These are phyloP conservation scores for Copromyces sp. DNA, from an alignment of 495 filamentous ascomycete genomes.

Conservation along the genomic window DNA sequence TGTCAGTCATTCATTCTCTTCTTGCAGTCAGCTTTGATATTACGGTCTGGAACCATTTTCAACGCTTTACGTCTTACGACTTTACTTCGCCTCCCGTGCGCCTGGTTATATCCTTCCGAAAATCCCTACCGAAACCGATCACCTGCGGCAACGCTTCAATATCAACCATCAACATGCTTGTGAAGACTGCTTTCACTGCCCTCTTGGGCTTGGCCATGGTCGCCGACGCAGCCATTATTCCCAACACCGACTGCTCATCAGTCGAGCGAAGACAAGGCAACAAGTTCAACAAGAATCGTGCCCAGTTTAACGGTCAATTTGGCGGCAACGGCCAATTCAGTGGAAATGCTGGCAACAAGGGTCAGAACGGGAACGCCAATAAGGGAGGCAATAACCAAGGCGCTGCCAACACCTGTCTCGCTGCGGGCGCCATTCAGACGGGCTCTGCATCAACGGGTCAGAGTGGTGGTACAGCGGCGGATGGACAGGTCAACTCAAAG, in stretches of 20 bases:
- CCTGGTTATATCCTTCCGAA: conserved; percentile 7
- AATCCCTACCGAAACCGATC: background rate
- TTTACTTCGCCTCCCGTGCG: conserved; percentile 8
- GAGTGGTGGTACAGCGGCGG: conserved; percentile 18
- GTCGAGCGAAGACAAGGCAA: conserved; percentile 11
- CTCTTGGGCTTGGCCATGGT: conserved; percentile 31
- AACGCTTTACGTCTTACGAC: conserved; percentile 12
- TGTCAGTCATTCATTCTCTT: conserved; percentile 35
- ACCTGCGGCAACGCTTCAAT: background rate
- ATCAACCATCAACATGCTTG: conserved; percentile 31
- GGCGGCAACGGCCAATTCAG: conserved; percentile 9
- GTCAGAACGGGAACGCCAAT: conserved; percentile 14
- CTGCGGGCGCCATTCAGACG: conserved; percentile 39
- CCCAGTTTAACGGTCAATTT: conserved; percentile 6
- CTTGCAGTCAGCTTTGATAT: conserved; percentile 22
- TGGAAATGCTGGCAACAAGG: conserved; percentile 7
- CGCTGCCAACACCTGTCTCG: conserved; percentile 24
- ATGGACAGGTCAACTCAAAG: conserved; percentile 44
- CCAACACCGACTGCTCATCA: conserved; percentile 19
- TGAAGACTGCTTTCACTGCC: conserved; percentile 34
- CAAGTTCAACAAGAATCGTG: conserved; percentile 7
- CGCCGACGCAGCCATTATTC: conserved; percentile 30
- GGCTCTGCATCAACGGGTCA: conserved; percentile 33
- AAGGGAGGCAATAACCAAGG: conserved; percentile 16
- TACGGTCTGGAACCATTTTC: conserved; percentile 41